Conservation (phyloP, 1,284 basidiomycete species). For the Leccinum pseudoinsigne region DNA sequence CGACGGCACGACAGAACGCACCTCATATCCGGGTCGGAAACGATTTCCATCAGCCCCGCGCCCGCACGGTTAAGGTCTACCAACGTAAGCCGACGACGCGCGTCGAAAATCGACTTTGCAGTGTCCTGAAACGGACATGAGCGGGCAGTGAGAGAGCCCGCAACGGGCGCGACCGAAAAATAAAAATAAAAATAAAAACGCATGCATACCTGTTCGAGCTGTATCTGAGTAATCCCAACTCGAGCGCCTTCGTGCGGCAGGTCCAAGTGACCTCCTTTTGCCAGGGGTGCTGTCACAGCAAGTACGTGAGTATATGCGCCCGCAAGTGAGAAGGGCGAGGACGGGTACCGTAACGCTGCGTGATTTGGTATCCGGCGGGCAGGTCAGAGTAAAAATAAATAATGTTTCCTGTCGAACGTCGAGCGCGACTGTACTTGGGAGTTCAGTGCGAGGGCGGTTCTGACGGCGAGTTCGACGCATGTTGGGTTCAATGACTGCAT, state of each 20-base stretch:
- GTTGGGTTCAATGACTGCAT: conserved; percentile 72
- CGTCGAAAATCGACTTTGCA: conserved; percentile 82
- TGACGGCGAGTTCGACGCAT: conserved; percentile 80
- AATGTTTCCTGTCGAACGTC: conserved; percentile 96
- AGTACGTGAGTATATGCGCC: background rate
- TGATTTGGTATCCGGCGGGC: conserved; percentile 95
- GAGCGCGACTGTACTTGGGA: conserved; percentile 74
- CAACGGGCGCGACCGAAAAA: background rate
- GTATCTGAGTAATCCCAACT: conserved; percentile 91
- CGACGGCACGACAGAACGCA: conserved; percentile 27
- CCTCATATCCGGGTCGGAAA: conserved; percentile 93
- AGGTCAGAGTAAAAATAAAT: conserved; percentile 91
- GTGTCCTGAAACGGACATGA: conserved; percentile 67
- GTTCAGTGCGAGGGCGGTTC: conserved; percentile 82
- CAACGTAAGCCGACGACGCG: conserved; percentile 53
- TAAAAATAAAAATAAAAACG: background rate
- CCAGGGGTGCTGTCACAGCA: conserved; percentile 67
- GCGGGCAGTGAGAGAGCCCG: background rate
- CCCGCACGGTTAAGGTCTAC: conserved; percentile 95
- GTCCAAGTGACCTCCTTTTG: conserved; percentile 64
- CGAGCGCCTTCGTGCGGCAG: conserved; percentile 45
- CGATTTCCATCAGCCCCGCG: conserved; percentile 92
- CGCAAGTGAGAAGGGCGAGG: background rate
- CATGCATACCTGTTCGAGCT: conserved; percentile 86
- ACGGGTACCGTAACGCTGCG: conserved; percentile 81